Evolutionary conservation across 768 basidiomycete genomes (phyloP).

Genomic region (Phylloporus scabripes): DNA sequence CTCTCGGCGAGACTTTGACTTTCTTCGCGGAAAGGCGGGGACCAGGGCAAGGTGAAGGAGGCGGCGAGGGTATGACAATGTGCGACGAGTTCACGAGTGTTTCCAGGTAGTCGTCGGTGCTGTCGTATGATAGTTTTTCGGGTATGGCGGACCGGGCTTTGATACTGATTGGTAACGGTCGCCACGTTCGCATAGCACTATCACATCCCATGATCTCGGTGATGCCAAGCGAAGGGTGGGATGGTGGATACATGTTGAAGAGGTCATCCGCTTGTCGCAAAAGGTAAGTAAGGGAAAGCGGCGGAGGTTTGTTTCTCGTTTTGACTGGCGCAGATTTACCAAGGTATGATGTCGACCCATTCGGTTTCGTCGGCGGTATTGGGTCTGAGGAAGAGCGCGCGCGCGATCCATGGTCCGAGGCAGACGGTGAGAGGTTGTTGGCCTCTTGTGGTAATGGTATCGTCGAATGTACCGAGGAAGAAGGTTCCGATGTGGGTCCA

Average conservation of each 20-base stretch:
- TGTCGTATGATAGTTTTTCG: constrained; percentile 20
- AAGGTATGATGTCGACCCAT: constrained; percentile 1
- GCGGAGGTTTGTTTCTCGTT: constrained; percentile 18
- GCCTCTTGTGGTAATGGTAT: not conserved
- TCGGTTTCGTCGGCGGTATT: not conserved
- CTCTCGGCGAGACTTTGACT: constrained; percentile 9
- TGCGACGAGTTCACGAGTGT: constrained; percentile 18
- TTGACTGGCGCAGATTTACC: constrained; percentile 5
- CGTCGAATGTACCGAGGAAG: not conserved
- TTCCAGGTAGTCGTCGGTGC: constrained; percentile 26
- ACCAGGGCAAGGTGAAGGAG: constrained; percentile 16
- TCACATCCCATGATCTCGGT: constrained; percentile 70
- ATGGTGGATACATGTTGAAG: constrained; percentile 52
- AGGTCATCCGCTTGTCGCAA: constrained; percentile 57
- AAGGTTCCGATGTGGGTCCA: not conserved
- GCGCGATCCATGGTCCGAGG: not conserved
- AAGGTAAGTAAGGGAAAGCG: constrained; percentile 43
- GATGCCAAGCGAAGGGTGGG: constrained; percentile 48
- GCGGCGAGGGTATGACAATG: constrained; percentile 24
- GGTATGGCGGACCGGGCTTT: constrained; percentile 7
- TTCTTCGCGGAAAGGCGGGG: constrained; percentile 17
- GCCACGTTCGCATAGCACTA: constrained; percentile 73
- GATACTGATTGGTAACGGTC: constrained; percentile 25
- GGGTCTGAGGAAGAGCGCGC: constrained; percentile 8
- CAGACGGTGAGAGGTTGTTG: not conserved